Evolutionary conservation across 331 rosid species (phyloP).

Genomic region (Malus hybrid): DNA sequence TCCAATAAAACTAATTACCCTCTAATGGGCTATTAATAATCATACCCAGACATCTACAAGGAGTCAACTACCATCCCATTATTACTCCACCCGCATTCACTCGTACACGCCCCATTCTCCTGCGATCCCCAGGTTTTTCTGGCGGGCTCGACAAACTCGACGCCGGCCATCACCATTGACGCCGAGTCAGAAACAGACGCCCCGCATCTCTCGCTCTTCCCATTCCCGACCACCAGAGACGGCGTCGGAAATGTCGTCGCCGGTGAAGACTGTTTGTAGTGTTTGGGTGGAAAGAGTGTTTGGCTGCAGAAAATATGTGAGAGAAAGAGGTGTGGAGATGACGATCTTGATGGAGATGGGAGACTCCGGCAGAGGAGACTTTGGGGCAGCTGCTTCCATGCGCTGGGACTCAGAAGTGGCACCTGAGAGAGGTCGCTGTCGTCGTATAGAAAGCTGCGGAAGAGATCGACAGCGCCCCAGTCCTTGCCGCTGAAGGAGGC

Average conservation of each 20-base stretch:
- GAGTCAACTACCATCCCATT: background rate
- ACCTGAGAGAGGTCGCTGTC: constrained; percentile 60
- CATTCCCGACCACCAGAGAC: background rate
- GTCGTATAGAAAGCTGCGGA: constrained; percentile 57
- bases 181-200: constrained; percentile 33
- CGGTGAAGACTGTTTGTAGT: background rate
- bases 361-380: too few species aligned
- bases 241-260: background rate
- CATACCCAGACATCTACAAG: too few species aligned
- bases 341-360: background rate
- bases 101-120: background rate
- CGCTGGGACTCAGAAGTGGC: background rate
- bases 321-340: background rate
- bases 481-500: constrained; percentile 44
- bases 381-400: background rate
- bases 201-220: constrained; percentile 35
- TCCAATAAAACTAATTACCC: too few species aligned
- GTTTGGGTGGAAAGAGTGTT: too few species aligned
- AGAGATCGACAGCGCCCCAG: constrained; percentile 74
- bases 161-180: constrained; percentile 41
- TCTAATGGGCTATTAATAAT: too few species aligned
- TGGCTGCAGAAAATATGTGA: too few species aligned
- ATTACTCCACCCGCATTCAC: background rate
- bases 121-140: background rate
- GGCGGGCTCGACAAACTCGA: background rate